A percentile compares a stretch with the other conserved stretches of the same genome.
Evolutionary conservation across 805 yeast species (phyloP).

Genomic region (Torulaspora gathmanii): DNA sequence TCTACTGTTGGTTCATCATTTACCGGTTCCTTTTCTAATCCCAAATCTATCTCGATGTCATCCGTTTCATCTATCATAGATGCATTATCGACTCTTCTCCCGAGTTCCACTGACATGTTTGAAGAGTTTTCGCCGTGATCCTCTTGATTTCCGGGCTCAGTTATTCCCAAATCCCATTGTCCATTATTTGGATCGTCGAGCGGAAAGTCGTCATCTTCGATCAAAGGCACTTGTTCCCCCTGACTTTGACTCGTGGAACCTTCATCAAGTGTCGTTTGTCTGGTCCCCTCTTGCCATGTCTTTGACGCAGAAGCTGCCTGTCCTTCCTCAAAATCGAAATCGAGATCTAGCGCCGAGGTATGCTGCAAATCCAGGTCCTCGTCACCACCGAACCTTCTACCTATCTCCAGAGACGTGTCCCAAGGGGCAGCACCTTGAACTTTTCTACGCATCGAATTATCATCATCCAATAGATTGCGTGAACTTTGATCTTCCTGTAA

Average conservation of each 20-base stretch:
- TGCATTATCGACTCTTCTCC: slow-evolving; percentile 45
- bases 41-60: slow-evolving; percentile 54
- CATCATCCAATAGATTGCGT: slow-evolving; percentile 17
- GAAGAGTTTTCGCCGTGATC: slow-evolving; percentile 25
- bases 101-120: slow-evolving; percentile 64
- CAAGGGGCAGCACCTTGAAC: slow-evolving; percentile 34
- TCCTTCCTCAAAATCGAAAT: slow-evolving; percentile 34
- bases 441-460: slow-evolving; percentile 25
- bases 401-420: slow-evolving; percentile 34
- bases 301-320: slow-evolving; percentile 12
- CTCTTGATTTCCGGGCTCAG: slow-evolving; percentile 15
- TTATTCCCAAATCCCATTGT: slow-evolving; percentile 32
- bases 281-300: slow-evolving; percentile 30
- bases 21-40: slow-evolving; percentile 33
- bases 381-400: slow-evolving; percentile 28
- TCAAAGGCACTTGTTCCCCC: slow-evolving; percentile 9
- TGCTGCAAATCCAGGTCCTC: slow-evolving; percentile 20
- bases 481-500: slow-evolving; percentile 20
- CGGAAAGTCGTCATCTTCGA: slow-evolving; percentile 28
- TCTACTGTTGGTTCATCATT: slow-evolving; percentile 3
- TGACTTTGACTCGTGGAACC: slow-evolving; percentile 5
- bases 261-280: slow-evolving; percentile 11
- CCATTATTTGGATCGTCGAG: slow-evolving; percentile 21
- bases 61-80: slow-evolving; percentile 26
- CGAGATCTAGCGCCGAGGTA: slow-evolving; percentile 27